A percentile compares a stretch with the other conserved stretches of the same genome.
These are phyloP conservation scores for Calonectria hongkongensis DNA, from an alignment of 2,329 filamentous ascomycete genomes.

Conservation along the genomic window DNA sequence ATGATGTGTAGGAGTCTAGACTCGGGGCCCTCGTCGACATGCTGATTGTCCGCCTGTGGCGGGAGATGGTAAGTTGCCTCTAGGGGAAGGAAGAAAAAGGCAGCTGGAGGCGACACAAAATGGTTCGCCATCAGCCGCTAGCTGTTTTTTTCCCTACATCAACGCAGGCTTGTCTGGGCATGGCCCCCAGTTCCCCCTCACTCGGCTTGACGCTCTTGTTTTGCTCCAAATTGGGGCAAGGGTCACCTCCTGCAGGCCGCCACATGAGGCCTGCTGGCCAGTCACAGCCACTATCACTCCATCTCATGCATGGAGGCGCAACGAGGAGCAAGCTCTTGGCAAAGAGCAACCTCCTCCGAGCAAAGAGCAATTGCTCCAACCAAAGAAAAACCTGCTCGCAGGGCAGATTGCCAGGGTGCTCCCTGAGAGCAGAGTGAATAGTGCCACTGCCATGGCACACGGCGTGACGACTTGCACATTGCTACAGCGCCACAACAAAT, in stretches of 20 bases:
- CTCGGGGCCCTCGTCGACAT: conserved; percentile 14
- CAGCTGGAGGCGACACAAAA: conserved; percentile 1
- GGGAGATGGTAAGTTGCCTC: background rate
- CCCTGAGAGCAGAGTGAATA: background rate
- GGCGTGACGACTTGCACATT: background rate
- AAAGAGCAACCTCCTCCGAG: background rate
- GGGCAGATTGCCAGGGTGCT: background rate
- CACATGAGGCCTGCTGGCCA: background rate
- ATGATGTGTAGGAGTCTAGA: conserved; percentile 3
- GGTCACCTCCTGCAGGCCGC: background rate
- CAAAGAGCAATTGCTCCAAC: conserved; percentile 7
- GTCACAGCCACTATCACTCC: background rate
- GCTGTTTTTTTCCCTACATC: background rate
- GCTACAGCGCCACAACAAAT: background rate
- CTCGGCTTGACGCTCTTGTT: background rate
- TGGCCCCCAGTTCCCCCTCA: background rate
- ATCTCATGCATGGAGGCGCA: background rate
- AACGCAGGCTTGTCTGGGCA: background rate
- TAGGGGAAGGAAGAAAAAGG: background rate
- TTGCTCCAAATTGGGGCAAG: background rate
- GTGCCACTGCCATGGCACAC: background rate
- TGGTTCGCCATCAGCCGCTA: background rate
- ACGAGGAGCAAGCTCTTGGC: background rate
- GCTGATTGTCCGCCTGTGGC: background rate
- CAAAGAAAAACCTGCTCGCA: background rate